phyloP scores from a whole-genome alignment of 805 yeast genomes.

The Metschnikowia corniflorae region DNA sequence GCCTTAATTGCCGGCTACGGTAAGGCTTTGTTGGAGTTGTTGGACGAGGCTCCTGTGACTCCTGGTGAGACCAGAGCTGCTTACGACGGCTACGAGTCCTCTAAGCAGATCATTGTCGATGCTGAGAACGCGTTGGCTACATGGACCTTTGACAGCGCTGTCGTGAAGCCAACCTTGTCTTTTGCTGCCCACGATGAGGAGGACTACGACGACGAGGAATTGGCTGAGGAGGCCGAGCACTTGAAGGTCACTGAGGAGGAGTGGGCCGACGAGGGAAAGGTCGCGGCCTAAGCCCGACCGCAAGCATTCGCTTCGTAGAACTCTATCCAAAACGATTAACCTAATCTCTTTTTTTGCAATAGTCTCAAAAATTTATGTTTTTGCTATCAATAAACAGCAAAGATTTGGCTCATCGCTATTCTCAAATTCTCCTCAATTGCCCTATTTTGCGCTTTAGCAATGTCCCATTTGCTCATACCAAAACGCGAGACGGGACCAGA shows the following conservation, averaged over 20 bases:
- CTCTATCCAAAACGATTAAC: no score
- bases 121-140: constrained; percentile 92
- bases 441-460: no score
- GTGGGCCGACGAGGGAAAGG: constrained; percentile 19
- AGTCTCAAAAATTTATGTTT: no score
- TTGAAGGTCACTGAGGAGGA: constrained; percentile 39
- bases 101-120: constrained; percentile 95
- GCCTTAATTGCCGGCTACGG: constrained; percentile 99
- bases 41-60: constrained; percentile 95
- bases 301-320: neutral
- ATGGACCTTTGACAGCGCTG: constrained; percentile 96
- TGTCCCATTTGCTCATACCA: no score
- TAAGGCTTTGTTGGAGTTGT: constrained; percentile 90
- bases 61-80: constrained; percentile 99
- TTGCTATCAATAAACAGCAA: no score
- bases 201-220: constrained; percentile 44
- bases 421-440: no score
- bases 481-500: no score
- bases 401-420: no score
- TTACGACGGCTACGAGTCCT: constrained; percentile 96
- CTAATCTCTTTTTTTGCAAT: no score
- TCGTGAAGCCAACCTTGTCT: constrained; percentile 84
- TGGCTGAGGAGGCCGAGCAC: constrained; percentile 44
- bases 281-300: constrained; percentile 10
- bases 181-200: constrained; percentile 55